These are phyloP conservation scores for Beauveria sp. DNA, from an alignment of 2,329 filamentous ascomycete species.

Conservation along the genomic window DNA sequence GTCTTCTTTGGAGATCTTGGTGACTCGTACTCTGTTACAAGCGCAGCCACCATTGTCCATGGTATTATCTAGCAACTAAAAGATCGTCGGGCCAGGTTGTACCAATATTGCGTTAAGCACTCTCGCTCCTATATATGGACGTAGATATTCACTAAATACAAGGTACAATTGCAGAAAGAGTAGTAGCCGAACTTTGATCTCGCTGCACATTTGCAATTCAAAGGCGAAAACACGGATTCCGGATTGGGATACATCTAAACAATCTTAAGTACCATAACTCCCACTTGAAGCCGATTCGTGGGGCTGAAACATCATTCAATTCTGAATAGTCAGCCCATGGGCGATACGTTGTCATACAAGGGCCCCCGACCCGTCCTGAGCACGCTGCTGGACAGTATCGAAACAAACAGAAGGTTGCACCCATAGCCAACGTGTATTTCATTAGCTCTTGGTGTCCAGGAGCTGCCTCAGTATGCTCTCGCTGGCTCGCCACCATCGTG, in stretches of 20 bases:
- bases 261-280: neutral
- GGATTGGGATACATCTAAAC: neutral
- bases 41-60: neutral
- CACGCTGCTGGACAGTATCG: neutral
- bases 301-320: neutral
- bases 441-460: conserved; percentile 46
- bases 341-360: neutral
- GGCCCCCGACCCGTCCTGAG: neutral
- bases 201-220: neutral
- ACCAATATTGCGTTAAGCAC: neutral
- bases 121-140: neutral
- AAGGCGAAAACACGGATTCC: neutral
- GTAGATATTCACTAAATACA: too few relatives aligned
- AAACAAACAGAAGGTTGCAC: neutral
- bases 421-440: conserved; percentile 12
- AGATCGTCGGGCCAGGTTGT: neutral
- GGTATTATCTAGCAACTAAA: neutral
- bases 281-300: neutral
- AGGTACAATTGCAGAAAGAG: neutral
- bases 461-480: conserved; percentile 56
- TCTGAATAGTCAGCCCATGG: neutral
- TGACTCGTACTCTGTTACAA: neutral
- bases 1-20: neutral
- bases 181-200: neutral
- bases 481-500: conserved; percentile 66